Base-by-base conservation (phyloP, 345 rosid genomes). In the Clausena lansium region DNA sequence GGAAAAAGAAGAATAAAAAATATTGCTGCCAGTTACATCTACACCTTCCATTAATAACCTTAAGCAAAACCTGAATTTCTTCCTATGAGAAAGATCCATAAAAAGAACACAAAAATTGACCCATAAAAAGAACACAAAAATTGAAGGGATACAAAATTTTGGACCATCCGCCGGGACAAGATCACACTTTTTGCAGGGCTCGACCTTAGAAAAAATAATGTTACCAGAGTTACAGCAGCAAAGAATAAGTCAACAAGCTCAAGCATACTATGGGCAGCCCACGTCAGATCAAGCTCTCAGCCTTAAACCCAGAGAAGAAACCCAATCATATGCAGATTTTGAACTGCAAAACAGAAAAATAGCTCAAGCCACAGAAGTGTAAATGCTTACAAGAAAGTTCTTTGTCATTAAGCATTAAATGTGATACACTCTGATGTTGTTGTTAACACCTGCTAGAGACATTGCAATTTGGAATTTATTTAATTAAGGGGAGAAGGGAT, bases 281-380 rank as follows among this genome's bases (percentile, higher is more conserved):
- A 9, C 24, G 11, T 38, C 74, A 25, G 39, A 38, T 45, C 55
- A 27, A 52, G 67, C 73, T n/a, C n/a, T n/a, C n/a, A n/a, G 32
- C 30, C 30, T 68, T 25, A 30, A 25, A 41, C 62, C 62, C 52
- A 25, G 39, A 8, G 32, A 38, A 66, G 41, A 28, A 55, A 35
- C 75, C 28, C 15, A 47, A 27, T 15, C 28, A 15, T 7, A 38
- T 6, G 32, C 20, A 72, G 64, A 63, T 25, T 71, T 27, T 39
- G 52, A 76, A 50, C 87, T 57, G 74, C 30, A 4, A 58, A 67
- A 36, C 25, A 4, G 28, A 33, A 36, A 50, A 55, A 11, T 47
- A 60, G 58, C n/a, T 28, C 63, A 64, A 76, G 76, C 64, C 71
- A 63, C 25, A 55, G 63, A 66, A 76, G 35, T 64, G 60, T 47